Evolutionary conservation across 129 eudicot genomes (phyloP), one percentile per base, ranked within the genome.

Genomic region (Logfia minima): DNA sequence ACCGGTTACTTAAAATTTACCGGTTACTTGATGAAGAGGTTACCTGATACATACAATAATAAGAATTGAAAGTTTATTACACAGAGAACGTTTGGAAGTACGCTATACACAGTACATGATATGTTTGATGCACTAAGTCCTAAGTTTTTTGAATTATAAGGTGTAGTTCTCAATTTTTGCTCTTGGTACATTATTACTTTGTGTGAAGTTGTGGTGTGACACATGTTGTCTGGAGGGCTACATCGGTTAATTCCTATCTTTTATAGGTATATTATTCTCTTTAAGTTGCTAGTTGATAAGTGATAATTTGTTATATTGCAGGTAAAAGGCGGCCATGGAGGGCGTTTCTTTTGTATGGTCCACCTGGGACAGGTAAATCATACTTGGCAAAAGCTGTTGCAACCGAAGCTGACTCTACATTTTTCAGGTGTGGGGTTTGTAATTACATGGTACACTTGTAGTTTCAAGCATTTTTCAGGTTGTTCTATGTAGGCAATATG

Each of bases 321-420:
- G 96, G 96, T 76, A 92, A 92, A 78, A 86, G 97, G 79, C 86
- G 93, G 21, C 97, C 97, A 43, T 92, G 97, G 97, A 87, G 92
- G 72, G 92, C 97, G 60, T 92, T 92, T 83, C 96, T 92, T 81
- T 61, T 92, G 39, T 92, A 92, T 74, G 97, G 97, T 31, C 97
- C 97, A 35, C 93, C 97, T 53, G 97, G 96, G 71, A 92, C 97
- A 13, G 96, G 97, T 31, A 92, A 92, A 82, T 92, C 97, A 65
- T 92, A 92, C 86, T 77, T 92, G 60, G 97, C 97, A 66, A 92
- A 89, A 82, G 97, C 96, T 80, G 97, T 92, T 77, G 97, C 97
- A 24, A 89, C 97, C 29, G 96, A 92, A 84, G 96, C 92, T 51
- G 97, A 89, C 41, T 92, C 97, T n/a, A 89, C 92, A 6, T 92